Base-by-base conservation (phyloP, 305 asterid genomes). In the Fraxinus sp. region DNA sequence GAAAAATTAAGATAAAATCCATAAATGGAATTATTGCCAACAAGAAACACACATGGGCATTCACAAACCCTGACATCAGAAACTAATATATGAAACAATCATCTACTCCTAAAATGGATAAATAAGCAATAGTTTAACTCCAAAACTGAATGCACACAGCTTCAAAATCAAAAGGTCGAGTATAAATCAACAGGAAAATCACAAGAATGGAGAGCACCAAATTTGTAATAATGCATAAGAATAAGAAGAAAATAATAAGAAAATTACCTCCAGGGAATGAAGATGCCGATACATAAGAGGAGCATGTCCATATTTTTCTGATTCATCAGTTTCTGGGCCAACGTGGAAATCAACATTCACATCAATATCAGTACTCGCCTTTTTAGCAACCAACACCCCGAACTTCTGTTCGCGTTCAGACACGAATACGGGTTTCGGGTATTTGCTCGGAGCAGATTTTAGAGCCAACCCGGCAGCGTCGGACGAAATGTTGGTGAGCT, bases 261-360 rank as follows among this genome's bases (percentile, higher is more conserved):
- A 9, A 80, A 20, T 71, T 84, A 92, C 98, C 97, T 93, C 97
- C 81, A 92, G 35, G 37, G 87, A 86, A 70, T 86, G 97, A 16
- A 93, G 89, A 88, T 94, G 90, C 30, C 70, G 93, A 84, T 89
- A 91, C 6, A 94, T 87, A 36, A 92, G 88, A 68, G 94, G 88
- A 79, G 94, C 90, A 59, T 80, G 86, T 74, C 84, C 86, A 30
- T 41, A 52, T 80, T 84, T 88, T 28, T 49, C 89, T 77, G 80
- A 74, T 41, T 84, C 88, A 52, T 88, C 86, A 8, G 83, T 68
- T 44, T 80, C 90, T 18, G 90, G 87, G 84, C 88, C 83, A 44
- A 33, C 44, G 14, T 33, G 44, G 14, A 33, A 33, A 16, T 33
- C 46, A 82, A 9, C 83, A 66, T 57, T 57, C 68, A 52, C 9